Conservation (phyloP, 192 early-diverging fungal species). For the Coemansia sp. region DNA sequence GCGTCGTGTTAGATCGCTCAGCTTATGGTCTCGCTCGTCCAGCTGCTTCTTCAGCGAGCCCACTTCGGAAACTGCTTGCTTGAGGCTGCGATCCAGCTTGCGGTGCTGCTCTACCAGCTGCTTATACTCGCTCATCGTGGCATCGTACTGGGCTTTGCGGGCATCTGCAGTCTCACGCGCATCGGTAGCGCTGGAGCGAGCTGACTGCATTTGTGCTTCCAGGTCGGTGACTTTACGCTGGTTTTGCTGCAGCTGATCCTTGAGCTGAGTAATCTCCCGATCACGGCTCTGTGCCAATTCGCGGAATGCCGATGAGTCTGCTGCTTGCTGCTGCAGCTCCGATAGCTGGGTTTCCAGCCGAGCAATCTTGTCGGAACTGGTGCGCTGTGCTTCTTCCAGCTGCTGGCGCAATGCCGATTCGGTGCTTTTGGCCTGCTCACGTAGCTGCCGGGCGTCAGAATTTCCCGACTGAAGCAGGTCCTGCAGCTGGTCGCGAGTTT, state of each 20-base stretch:
- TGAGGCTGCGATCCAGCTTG: slow-evolving; percentile 32
- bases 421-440: slow-evolving; percentile 13
- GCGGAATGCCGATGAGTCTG: slow-evolving; percentile 3
- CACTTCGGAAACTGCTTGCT: slow-evolving; percentile 40
- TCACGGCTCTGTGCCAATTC: slow-evolving; percentile 10
- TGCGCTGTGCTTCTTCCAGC: slow-evolving; percentile 8
- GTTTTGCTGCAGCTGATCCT: slow-evolving; percentile 5
- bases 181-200: slow-evolving; percentile 4
- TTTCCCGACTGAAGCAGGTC: slow-evolving; percentile 29
- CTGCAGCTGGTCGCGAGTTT: slow-evolving; percentile 52
- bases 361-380: not conserved
- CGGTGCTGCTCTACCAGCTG: slow-evolving; percentile 34
- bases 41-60: slow-evolving; percentile 31
- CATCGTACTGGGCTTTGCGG: slow-evolving; percentile 6
- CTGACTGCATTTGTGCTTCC: slow-evolving; percentile 1
- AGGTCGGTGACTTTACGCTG: slow-evolving; percentile 1
- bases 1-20: slow-evolving; percentile 18
- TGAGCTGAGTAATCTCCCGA: slow-evolving; percentile 9
- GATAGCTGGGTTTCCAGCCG: not conserved
- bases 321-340: slow-evolving; percentile 13
- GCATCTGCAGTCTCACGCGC: slow-evolving; percentile 1
- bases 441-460: slow-evolving; percentile 13
- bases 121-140: slow-evolving; percentile 7
- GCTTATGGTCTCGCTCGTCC: slow-evolving; percentile 30
- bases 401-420: slow-evolving; percentile 13